Base-by-base conservation (phyloP, 2,329 filamentous ascomycete species). In the Aspergillus fructus region DNA sequence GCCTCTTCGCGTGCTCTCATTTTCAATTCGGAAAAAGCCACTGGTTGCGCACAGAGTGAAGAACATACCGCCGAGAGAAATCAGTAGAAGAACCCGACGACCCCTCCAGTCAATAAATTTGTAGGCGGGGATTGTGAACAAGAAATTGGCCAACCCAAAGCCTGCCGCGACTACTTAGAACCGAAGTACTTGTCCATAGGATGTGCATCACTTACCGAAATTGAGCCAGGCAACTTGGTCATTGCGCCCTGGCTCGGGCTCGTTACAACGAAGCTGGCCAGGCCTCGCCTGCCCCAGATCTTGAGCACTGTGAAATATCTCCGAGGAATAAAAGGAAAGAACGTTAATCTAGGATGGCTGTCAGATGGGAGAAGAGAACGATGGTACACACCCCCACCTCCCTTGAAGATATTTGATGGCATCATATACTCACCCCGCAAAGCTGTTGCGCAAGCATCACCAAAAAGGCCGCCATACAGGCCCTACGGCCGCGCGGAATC, bases 371-470 rank as follows among this genome's bases (percentile, higher is more conserved):
- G 12, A 23, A 21, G 8, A 45, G 5, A 17, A 30, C 3, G 15
- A 21, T 15, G 39, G 5, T 5, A 39, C 19, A 21, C 19, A 21
- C 19, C 19, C 19, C 19, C 7, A 23, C 19, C 9, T 6, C 23
- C 24, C 7, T 5, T 19, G 39, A 30, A 1, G 15, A 34, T 27
- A 27, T 27, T 27, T 27, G 24, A 27, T 27, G 24, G 24, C 24
- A 27, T 3, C 7, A 27, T 8, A 27, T 27, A 27, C 53, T 23
- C 17, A 69, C 67, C 43, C 68, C 68, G 56, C 68, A 71, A 52
- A 71, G 65, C 51, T 71, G 67, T 40, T 71, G 68, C 1, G 67
- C 62, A 11, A 65, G 63, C 68, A 70, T 71, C 6, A 69, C 68
- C 27, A 69, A 54, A 1, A 62, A 66, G 2, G 68, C 65, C 1